Evolutionary conservation across 768 basidiomycete species (phyloP).

Genomic region (Cyclocybe aegerita): DNA sequence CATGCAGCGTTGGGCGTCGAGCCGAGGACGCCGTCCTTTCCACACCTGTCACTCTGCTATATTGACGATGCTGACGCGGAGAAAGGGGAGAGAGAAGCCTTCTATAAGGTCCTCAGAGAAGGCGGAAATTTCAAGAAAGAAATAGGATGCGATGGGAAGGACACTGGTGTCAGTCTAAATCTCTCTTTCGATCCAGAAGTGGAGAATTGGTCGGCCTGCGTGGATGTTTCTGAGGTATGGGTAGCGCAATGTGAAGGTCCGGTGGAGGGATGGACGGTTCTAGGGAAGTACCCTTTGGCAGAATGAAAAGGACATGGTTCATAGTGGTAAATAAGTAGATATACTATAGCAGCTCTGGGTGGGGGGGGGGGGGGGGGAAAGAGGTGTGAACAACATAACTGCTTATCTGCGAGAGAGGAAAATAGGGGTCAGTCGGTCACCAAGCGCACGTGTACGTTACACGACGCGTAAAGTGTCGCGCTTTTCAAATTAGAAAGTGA

Average conservation of each 20-base stretch:
- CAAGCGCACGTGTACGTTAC: conserved; percentile 7
- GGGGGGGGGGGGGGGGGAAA: no score
- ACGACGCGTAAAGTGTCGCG: conserved; percentile 9
- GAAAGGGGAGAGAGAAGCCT: conserved; percentile 46
- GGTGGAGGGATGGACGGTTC: conserved; percentile 55
- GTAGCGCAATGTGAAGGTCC: conserved; percentile 57
- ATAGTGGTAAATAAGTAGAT: no score
- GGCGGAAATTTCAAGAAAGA: conserved; percentile 28
- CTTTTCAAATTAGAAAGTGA: background rate
- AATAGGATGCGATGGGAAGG: conserved; percentile 4
- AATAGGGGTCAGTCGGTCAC: background rate
- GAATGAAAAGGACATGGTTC: background rate
- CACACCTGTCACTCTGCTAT: conserved; percentile 77
- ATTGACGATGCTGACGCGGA: conserved; percentile 64
- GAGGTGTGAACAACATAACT: no score
- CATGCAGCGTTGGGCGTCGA: conserved; percentile 35
- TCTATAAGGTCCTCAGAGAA: conserved; percentile 40
- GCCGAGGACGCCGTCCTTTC: conserved; percentile 55
- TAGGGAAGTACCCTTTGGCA: conserved; percentile 28
- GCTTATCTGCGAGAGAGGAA: background rate
- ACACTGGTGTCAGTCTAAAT: conserved; percentile 28
- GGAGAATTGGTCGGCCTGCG: conserved; percentile 39
- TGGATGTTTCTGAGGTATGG: conserved; percentile 56
- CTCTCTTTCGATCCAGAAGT: conserved; percentile 23
- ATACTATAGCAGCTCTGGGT: no score